A percentile compares a stretch with the other conserved stretches of the same genome.
phyloP scores from a whole-genome alignment of 2,329 filamentous ascomycete species.

The Talaromyces sp. region DNA sequence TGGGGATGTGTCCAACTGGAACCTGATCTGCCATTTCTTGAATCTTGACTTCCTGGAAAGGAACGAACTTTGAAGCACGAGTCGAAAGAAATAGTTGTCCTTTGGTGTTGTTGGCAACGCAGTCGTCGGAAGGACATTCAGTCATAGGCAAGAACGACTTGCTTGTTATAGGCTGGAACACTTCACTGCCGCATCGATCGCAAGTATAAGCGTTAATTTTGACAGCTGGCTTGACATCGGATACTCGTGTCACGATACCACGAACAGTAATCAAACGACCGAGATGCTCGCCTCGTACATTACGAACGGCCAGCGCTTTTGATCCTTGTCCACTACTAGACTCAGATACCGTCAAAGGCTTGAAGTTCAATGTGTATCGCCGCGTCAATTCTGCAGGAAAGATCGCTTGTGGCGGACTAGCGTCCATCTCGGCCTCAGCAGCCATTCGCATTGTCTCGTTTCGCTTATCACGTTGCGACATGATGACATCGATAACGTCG shows the following conservation, averaged over 20 bases:
- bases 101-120: slow-evolving; percentile 83
- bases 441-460: slow-evolving; percentile 72
- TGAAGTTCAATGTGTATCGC: slow-evolving; percentile 94
- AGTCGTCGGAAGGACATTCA: slow-evolving; percentile 86
- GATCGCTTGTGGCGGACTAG: slow-evolving; percentile 65
- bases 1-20: slow-evolving; percentile 93
- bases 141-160: slow-evolving; percentile 87
- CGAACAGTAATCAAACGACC: slow-evolving; percentile 91
- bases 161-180: slow-evolving; percentile 91
- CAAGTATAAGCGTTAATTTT: slow-evolving; percentile 97
- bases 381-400: slow-evolving; percentile 91
- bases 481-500: slow-evolving; percentile 93
- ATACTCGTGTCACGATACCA: slow-evolving; percentile 90
- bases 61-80: slow-evolving; percentile 92
- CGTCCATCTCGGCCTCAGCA: slow-evolving; percentile 64
- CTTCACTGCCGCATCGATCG: slow-evolving; percentile 92
- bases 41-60: slow-evolving; percentile 97
- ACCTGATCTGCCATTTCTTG: slow-evolving; percentile 99
- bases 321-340: slow-evolving; percentile 58
- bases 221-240: slow-evolving; percentile 96
- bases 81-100: slow-evolving; percentile 92
- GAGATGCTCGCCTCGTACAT: slow-evolving; percentile 88
- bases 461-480: slow-evolving; percentile 82
- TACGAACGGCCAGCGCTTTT: slow-evolving; percentile 80
- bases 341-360: slow-evolving; percentile 72